Conservation (phyloP, 2,329 filamentous ascomycete genomes). For the Lasiodiplodia sp. region DNA sequence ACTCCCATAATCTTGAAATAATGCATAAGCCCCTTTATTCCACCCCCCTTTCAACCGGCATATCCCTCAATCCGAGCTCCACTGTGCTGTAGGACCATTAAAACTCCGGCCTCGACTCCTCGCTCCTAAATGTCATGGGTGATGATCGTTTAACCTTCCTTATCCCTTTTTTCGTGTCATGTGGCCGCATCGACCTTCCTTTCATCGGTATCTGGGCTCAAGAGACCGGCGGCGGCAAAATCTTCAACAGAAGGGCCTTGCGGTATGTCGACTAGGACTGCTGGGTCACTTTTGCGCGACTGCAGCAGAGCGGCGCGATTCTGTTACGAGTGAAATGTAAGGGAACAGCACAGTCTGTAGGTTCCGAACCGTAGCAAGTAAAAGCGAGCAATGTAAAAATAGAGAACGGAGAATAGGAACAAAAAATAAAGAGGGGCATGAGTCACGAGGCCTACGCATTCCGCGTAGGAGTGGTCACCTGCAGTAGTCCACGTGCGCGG, state of each 20-base stretch:
- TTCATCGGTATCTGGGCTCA: slow-evolving; percentile 1
- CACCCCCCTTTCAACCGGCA: neutral
- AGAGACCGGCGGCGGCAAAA: slow-evolving; percentile 44
- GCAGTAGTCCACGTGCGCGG: neutral
- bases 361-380: neutral
- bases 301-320: slow-evolving; percentile 48
- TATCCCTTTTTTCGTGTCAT: neutral
- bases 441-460: neutral
- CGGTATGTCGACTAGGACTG: slow-evolving; percentile 56
- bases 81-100: neutral
- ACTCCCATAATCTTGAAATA: no score
- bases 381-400: neutral
- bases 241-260: slow-evolving; percentile 53
- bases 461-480: neutral
- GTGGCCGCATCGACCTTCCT: neutral
- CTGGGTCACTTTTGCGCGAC: slow-evolving; percentile 49
- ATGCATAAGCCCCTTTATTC: neutral
- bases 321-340: slow-evolving; percentile 34
- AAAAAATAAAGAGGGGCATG: neutral
- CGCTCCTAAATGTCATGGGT: neutral
- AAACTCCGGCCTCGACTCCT: neutral
- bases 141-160: no score
- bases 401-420: neutral
- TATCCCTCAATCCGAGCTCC: neutral
- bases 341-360: neutral